A percentile compares a stretch with the other conserved stretches of the same genome.
Evolutionary conservation across 1,284 basidiomycete genomes (phyloP).

Genomic region (Ustilago esculenta): DNA sequence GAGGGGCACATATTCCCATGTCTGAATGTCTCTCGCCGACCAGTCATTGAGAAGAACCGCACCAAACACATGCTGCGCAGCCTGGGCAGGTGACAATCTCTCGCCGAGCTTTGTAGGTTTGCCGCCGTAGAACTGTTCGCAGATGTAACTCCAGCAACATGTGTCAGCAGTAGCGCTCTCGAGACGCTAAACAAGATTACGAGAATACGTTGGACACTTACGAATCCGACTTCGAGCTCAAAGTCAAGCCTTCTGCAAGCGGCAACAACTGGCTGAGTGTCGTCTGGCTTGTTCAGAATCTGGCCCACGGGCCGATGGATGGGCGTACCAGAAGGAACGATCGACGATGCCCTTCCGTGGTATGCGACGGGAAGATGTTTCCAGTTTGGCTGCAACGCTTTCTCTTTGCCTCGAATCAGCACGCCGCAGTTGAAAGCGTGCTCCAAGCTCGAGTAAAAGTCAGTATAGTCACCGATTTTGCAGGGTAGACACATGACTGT

Average conservation of each 20-base stretch:
- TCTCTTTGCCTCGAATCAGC: constrained; percentile 17
- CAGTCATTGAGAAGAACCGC: constrained; percentile 57
- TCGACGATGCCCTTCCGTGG: constrained; percentile 43
- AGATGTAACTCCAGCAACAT: too few relatives aligned
- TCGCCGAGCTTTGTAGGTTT: constrained; percentile 29
- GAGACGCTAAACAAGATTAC: too few relatives aligned
- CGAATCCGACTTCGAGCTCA: constrained; percentile 55
- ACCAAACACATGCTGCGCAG: constrained; percentile 46
- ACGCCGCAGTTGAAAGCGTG: constrained; percentile 44
- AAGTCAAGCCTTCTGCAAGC: constrained; percentile 44
- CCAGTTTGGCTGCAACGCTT: constrained; percentile 34
- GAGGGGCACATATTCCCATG: constrained; percentile 49
- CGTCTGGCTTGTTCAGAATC: constrained; percentile 20
- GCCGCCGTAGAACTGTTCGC: constrained; percentile 45
- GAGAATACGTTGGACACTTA: too few relatives aligned
- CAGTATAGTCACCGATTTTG: constrained; percentile 49
- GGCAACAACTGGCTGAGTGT: constrained; percentile 26
- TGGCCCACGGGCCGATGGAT: constrained; percentile 46
- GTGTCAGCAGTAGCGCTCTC: too few relatives aligned
- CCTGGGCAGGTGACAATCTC: constrained; percentile 27
- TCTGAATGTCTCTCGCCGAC: constrained; percentile 50
- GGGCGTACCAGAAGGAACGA: constrained; percentile 31
- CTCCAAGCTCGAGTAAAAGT: constrained; percentile 50
- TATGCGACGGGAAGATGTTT: constrained; percentile 50
- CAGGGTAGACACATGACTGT: constrained; percentile 40